Evolutionary conservation across 148 eudicot genomes (phyloP), one percentile per base, ranked within the genome.

Genomic region (Rheum nobile): DNA sequence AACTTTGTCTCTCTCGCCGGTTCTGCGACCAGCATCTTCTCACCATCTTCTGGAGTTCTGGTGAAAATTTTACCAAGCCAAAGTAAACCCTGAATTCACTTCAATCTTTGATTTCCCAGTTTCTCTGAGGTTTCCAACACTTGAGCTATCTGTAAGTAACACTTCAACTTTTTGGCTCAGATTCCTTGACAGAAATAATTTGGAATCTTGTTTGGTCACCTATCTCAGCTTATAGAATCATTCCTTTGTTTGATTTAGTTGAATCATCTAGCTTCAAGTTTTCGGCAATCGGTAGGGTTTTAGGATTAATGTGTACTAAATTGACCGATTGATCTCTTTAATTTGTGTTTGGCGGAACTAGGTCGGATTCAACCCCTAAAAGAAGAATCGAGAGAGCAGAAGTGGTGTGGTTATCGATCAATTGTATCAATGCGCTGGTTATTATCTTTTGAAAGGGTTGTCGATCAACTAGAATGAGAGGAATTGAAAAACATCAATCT

Each of bases 401-500:
- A 34, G 16, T 65, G 41, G 9, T 16, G 22, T 32, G 21, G 3
- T 31, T 29, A 28, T 28, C 13, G 34, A 57, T 57, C 65, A 57
- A 11, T 57, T 26, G 2, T 1, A 8, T 52, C 59, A 52, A 75
- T 76, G 71, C 76, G 77, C 82, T 74, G 77, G 76, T 34, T 63
- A 37, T 8, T 55, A 55, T 48, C 54, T n/a, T 37, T 69, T 72
- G 80, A 52, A 47, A 39, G 32, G 37, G 8, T 29, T 59, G 67
- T 31, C 22, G 74, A 70, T 75, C 70, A 74, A 22, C 68, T 74
- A 72, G 61, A 68, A 76, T 83, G 90, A 87, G 71, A 19, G 74
- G 74, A 24, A 9, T 71, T 39, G 74, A 21, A 17, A 13, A 65
- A 21, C 70, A 32, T 1, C 39, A 6, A 17, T 65, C 12, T 4